A percentile compares a stretch with the other conserved stretches of the same genome.
phyloP scores from a whole-genome alignment of 23 red algal genomes.

The Pyropia yezoensis region DNA sequence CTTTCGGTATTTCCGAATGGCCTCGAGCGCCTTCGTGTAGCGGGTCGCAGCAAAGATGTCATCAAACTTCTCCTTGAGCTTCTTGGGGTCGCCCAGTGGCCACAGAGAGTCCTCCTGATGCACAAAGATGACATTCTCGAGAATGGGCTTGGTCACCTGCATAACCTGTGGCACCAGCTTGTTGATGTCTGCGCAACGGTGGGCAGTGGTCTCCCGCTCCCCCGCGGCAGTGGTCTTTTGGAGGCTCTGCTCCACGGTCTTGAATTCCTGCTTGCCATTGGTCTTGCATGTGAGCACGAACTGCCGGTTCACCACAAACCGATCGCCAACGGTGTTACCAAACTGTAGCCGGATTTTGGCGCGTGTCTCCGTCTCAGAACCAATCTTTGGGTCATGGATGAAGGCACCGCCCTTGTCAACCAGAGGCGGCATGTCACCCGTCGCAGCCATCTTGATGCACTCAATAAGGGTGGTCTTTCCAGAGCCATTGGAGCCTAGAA shows the following conservation, averaged over 20 bases:
- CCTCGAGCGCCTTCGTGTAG: conserved; percentile 89
- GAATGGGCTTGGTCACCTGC: conserved; percentile 75
- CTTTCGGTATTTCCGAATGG: conserved; percentile 70
- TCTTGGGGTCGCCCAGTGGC: conserved; percentile 78
- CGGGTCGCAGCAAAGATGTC: conserved; percentile 90
- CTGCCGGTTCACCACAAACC: conserved; percentile 78
- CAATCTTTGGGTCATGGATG: conserved; percentile 84
- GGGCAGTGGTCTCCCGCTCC: conserved; percentile 10
- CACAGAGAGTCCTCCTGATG: conserved; percentile 96
- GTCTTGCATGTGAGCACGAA: conserved; percentile 52
- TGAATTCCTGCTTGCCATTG: conserved; percentile 62
- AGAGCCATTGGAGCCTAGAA: conserved; percentile 86
- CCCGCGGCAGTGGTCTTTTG: conserved; percentile 24
- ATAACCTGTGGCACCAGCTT: conserved; percentile 69
- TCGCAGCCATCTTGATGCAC: conserved; percentile 87
- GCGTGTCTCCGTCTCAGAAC: conserved; percentile 72
- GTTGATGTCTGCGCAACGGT: conserved; percentile 74
- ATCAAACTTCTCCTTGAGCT: conserved; percentile 85
- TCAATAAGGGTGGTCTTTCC: conserved; percentile 99
- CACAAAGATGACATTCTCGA: conserved; percentile 98
- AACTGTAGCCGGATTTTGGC: conserved; percentile 97
- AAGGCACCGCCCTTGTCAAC: conserved; percentile 89
- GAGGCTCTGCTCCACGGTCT: conserved; percentile 62
- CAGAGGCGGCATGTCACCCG: conserved; percentile 89
- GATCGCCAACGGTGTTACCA: conserved; percentile 49